Evolutionary conservation across 75 land plant genomes (phyloP).

Genomic region (Larix kaempferi): DNA sequence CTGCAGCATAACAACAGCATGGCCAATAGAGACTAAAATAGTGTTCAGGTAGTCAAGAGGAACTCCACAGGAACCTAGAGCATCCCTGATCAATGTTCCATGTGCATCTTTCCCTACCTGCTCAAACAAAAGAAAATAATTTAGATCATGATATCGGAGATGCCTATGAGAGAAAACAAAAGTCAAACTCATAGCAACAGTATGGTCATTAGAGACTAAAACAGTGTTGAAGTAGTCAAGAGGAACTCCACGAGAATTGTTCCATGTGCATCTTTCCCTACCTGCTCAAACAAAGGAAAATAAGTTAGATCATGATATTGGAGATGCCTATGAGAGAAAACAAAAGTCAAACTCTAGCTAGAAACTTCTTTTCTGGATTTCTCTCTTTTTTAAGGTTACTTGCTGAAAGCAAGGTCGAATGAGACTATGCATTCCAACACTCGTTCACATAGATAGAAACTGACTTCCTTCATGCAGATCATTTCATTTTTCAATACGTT

Average conservation of each 20-base stretch:
- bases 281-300: slow-evolving; percentile 17
- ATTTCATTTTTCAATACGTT: neutral
- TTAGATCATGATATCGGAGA: neutral
- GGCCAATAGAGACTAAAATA: slow-evolving; percentile 71
- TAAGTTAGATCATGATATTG: neutral
- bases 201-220: too few species aligned
- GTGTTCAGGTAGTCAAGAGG: slow-evolving; percentile 66
- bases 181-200: too few species aligned
- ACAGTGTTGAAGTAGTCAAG: slow-evolving; percentile 65
- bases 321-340: neutral
- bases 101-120: slow-evolving; percentile 81
- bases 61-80: slow-evolving; percentile 51
- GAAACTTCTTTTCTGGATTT: neutral
- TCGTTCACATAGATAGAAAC: neutral
- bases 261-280: slow-evolving; percentile 86
- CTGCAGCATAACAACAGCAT: slow-evolving; percentile 95
- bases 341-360: too few species aligned
- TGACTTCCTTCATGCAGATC: neutral
- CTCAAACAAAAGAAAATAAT: neutral
- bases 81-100: too few species aligned
- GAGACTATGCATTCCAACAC: neutral
- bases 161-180: neutral
- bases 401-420: neutral
- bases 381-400: neutral
- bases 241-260: slow-evolving; percentile 44